Percentiles rank a stretch among this genome's conserved stretches.
These are phyloP conservation scores for Leptodontidium sp. DNA, from an alignment of 2,329 filamentous ascomycete species.

Conservation along the genomic window DNA sequence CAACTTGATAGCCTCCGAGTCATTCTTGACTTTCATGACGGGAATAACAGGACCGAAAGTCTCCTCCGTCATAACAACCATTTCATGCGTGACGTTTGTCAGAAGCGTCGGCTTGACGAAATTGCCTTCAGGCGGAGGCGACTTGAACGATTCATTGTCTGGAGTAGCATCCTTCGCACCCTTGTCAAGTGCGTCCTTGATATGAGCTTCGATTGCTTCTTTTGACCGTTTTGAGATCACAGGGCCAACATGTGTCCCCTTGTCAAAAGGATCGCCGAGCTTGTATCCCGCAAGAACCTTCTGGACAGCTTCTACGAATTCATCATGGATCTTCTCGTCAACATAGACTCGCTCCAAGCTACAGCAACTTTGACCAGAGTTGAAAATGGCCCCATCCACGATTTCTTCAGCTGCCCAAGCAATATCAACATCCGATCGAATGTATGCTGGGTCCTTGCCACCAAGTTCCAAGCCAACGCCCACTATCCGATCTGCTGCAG, in stretches of 20 bases:
- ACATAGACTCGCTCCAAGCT: constrained; percentile 93
- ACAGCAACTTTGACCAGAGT: constrained; percentile 98
- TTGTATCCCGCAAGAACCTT: constrained; percentile 83
- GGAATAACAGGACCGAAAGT: constrained; percentile 95
- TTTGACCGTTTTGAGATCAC: constrained; percentile 85
- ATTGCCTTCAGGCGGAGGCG: constrained; percentile 80
- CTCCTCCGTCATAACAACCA: constrained; percentile 92
- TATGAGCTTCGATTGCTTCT: constrained; percentile 77
- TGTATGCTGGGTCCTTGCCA: constrained; percentile 93
- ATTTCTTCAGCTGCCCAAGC: constrained; percentile 94
- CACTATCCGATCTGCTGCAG: constrained; percentile 83
- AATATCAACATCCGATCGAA: constrained; percentile 85
- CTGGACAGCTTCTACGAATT: constrained; percentile 81
- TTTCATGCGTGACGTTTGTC: constrained; percentile 79
- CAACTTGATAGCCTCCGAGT: constrained; percentile 80
- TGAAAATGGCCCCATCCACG: constrained; percentile 95
- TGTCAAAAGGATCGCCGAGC: constrained; percentile 86
- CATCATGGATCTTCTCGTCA: constrained; percentile 82
- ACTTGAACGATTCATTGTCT: constrained; percentile 78
- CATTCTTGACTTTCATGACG: constrained; percentile 83
- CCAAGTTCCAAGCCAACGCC: constrained; percentile 90
- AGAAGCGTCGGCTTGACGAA: constrained; percentile 88
- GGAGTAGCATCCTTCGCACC: constrained; percentile 88
- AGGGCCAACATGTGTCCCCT: constrained; percentile 83
- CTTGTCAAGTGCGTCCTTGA: constrained; percentile 82